phyloP scores from a whole-genome alignment of 257 asterid genomes.

The Anisodus acutangulus region DNA sequence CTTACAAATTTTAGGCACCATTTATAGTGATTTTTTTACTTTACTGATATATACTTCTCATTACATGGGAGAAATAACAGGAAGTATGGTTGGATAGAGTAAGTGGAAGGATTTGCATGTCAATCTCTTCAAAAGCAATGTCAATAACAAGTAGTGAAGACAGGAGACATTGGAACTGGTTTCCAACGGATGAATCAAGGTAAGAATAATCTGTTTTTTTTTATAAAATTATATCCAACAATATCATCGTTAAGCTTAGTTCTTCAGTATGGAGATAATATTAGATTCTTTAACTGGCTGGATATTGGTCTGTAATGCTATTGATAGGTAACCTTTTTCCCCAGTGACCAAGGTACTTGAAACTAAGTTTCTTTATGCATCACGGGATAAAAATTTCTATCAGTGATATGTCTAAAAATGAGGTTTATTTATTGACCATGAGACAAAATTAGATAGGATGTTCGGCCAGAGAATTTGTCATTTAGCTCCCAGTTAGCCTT shows the following conservation, averaged over 20 bases:
- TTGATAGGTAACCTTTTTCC: background rate
- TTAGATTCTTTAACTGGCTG: background rate
- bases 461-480: background rate
- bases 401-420: background rate
- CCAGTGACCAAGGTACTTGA: background rate
- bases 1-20: background rate
- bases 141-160: conserved; percentile 67
- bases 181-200: conserved; percentile 96
- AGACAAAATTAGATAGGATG: background rate
- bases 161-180: conserved; percentile 93
- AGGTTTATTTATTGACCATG: background rate
- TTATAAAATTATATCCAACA: background rate
- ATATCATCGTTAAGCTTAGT: background rate
- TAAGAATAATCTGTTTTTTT: conserved; percentile 34
- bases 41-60: background rate
- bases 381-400: background rate
- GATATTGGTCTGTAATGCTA: background rate
- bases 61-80: conserved; percentile 46
- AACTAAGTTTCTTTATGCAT: background rate
- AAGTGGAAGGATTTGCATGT: conserved; percentile 84
- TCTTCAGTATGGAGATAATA: conserved; percentile 20
- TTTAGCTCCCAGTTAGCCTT: background rate
- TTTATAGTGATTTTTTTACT: background rate
- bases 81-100: conserved; percentile 84
- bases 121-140: conserved; percentile 84